These are phyloP conservation scores for Cryptococcus sp. DNA, from an alignment of 1,284 basidiomycete genomes.

Conservation along the genomic window DNA sequence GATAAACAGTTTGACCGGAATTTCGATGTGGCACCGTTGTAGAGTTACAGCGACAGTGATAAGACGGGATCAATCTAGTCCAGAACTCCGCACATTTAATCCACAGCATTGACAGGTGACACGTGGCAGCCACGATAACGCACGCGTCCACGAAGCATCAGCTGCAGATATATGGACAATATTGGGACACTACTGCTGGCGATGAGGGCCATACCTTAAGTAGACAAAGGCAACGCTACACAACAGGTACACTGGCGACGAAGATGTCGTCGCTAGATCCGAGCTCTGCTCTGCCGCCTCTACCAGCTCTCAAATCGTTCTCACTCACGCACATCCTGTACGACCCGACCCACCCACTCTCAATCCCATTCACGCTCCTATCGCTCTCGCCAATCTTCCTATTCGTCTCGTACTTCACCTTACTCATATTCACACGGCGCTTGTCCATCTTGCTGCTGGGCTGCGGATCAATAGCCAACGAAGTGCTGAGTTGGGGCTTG, in stretches of 20 bases:
- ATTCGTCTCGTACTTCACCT: slow-evolving; percentile 52
- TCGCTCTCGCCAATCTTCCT: slow-evolving; percentile 53
- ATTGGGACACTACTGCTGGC: not conserved
- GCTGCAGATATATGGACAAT: too few species aligned
- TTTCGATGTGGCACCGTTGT: slow-evolving; percentile 9
- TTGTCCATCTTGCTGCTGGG: slow-evolving; percentile 44
- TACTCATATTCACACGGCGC: slow-evolving; percentile 46
- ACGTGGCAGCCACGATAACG: too few species aligned
- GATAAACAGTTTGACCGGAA: slow-evolving; percentile 18
- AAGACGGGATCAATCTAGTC: not conserved
- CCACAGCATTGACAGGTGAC: too few species aligned
- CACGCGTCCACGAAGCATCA: too few species aligned
- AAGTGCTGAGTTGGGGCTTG: slow-evolving; percentile 37
- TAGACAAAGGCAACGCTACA: too few species aligned
- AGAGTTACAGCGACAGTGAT: too few species aligned
- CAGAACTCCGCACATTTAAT: too few species aligned
- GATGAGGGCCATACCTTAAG: not conserved
- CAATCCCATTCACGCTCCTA: slow-evolving; percentile 49
- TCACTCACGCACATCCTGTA: slow-evolving; percentile 50
- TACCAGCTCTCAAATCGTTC: slow-evolving; percentile 44
- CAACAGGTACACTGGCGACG: too few species aligned
- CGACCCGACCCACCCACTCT: slow-evolving; percentile 42
- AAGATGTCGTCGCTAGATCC: slow-evolving; percentile 26
- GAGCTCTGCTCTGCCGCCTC: slow-evolving; percentile 10
- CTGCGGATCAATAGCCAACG: slow-evolving; percentile 42